A percentile compares a stretch with the other conserved stretches of the same genome.
phyloP scores from a whole-genome alignment of 75 land plant genomes.

The Picea sitchensis region DNA sequence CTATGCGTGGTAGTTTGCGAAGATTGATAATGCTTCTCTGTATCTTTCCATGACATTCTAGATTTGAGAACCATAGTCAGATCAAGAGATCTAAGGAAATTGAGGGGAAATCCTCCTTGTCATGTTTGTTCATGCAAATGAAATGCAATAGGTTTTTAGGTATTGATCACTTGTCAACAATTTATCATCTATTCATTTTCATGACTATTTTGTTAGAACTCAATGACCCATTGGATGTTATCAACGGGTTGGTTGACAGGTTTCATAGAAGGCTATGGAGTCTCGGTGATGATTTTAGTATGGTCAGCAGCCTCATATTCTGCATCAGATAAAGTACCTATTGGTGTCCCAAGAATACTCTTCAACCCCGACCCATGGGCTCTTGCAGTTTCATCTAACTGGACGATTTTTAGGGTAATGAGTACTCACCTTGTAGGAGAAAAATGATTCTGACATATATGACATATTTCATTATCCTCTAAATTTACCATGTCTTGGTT shows the following conservation, averaged over 20 bases:
- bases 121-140: background rate
- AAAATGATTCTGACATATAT: background rate
- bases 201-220: background rate
- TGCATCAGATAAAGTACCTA: conserved; percentile 44
- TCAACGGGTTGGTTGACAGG: conserved; percentile 53
- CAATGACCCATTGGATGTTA: background rate
- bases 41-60: background rate
- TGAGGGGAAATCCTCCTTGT: background rate
- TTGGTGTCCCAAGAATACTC: conserved; percentile 64
- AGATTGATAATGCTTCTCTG: too few relatives aligned
- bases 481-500: too few relatives aligned
- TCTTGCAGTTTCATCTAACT: conserved; percentile 53
- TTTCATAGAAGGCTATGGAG: conserved; percentile 88
- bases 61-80: background rate
- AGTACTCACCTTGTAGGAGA: background rate
- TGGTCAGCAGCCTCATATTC: conserved; percentile 83
- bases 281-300: conserved; percentile 79
- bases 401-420: conserved; percentile 61
- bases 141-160: background rate
- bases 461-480: too few relatives aligned
- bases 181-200: background rate
- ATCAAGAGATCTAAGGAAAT: background rate
- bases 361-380: conserved; percentile 79
- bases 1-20: too few relatives aligned
- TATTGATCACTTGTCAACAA: background rate